Evolutionary conservation across 768 basidiomycete species (phyloP).

Genomic region (Serendipita sp.): DNA sequence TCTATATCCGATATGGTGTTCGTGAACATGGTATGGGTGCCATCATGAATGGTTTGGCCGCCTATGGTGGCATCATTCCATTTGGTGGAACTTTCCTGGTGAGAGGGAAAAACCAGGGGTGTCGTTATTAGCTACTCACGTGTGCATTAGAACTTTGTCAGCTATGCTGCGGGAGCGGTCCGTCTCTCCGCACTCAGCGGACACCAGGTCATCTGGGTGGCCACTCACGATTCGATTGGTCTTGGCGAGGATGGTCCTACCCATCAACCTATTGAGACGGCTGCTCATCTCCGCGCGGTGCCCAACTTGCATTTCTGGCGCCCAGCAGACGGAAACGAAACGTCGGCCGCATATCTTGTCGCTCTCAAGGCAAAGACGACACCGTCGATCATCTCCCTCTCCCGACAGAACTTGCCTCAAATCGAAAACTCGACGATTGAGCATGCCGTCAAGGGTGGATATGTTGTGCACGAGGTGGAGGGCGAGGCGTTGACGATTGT

Average conservation of each 20-base stretch:
- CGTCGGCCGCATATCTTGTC: conserved; percentile 78
- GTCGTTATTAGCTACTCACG: no score
- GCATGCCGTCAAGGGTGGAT: conserved; percentile 69
- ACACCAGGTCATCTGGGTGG: conserved; percentile 90
- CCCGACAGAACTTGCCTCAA: conserved; percentile 86
- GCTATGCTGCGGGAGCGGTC: conserved; percentile 86
- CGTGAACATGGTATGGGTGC: conserved; percentile 97
- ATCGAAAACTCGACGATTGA: conserved; percentile 79
- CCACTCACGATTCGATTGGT: conserved; percentile 91
- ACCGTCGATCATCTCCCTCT: conserved; percentile 70
- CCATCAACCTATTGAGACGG: conserved; percentile 89
- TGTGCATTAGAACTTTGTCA: conserved; percentile 78
- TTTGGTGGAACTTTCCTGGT: conserved; percentile 88
- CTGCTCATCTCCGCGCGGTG: conserved; percentile 68
- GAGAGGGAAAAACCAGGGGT: conserved; percentile 17
- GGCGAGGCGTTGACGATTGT: conserved; percentile 81
- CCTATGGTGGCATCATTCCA: conserved; percentile 84
- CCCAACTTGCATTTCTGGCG: conserved; percentile 91
- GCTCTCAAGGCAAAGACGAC: conserved; percentile 61
- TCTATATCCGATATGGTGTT: conserved; percentile 91
- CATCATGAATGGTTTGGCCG: conserved; percentile 78
- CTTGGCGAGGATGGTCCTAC: conserved; percentile 91
- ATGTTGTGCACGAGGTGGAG: conserved; percentile 69
- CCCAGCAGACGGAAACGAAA: conserved; percentile 92
- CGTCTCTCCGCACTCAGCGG: conserved; percentile 77